phyloP scores from a whole-genome alignment of 192 early-diverging fungal genomes.

The Haplosporangium gracile region DNA sequence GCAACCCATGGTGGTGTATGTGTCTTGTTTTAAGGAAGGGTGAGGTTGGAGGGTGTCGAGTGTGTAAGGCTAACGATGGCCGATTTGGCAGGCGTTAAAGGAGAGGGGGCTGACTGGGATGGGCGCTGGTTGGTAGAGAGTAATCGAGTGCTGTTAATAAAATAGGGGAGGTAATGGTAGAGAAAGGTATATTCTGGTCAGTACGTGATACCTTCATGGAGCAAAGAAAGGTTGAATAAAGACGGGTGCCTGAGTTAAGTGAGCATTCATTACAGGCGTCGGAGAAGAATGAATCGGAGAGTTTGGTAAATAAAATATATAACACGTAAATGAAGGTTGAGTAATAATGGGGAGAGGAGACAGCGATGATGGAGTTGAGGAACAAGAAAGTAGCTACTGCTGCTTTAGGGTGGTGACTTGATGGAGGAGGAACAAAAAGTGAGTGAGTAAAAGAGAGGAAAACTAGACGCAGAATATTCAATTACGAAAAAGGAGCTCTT shows the following conservation, averaged over 20 bases:
- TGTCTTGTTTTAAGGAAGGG: not conserved
- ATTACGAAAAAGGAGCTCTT: not conserved
- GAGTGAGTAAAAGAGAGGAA: not conserved
- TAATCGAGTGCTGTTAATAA: not conserved
- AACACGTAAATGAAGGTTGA: not conserved
- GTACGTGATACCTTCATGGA: not conserved
- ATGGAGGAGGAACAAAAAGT: not conserved
- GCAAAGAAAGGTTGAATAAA: not conserved
- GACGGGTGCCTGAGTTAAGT: not conserved
- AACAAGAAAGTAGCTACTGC: not conserved
- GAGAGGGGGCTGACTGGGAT: not conserved
- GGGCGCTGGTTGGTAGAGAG: not conserved
- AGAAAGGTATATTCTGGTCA: slow-evolving; percentile 4
- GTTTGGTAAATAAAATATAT: not conserved
- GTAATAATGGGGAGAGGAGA: not conserved
- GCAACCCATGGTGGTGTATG: slow-evolving; percentile 84
- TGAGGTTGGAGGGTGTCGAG: not conserved
- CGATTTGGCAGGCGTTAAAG: not conserved
- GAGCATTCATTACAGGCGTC: slow-evolving; percentile 4
- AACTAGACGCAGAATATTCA: not conserved
- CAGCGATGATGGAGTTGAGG: not conserved
- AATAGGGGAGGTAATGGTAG: not conserved
- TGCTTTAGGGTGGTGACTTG: too few species aligned
- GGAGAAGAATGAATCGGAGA: slow-evolving; percentile 9
- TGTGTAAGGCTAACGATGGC: not conserved